Percentiles rank a stretch among this genome's conserved stretches.
These are phyloP conservation scores for Dioscorea dumetorum DNA, from an alignment of 106 monocot genomes.

Conservation along the genomic window DNA sequence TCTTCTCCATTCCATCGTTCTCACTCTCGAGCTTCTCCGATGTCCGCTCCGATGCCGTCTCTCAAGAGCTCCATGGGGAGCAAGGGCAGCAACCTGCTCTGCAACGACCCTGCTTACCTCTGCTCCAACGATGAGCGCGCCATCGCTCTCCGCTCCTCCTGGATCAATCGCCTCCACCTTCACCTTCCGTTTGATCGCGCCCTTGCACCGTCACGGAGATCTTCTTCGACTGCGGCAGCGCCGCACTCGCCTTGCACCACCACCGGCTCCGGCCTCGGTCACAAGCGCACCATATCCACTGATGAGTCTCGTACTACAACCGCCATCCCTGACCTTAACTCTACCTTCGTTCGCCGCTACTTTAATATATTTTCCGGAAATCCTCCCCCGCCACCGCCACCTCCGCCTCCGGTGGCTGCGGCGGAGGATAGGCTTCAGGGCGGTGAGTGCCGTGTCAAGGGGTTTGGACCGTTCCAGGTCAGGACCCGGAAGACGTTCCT, in stretches of 20 bases:
- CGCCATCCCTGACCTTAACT: neutral
- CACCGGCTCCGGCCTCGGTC: neutral
- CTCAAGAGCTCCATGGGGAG: conserved; percentile 25
- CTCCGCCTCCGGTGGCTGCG: neutral
- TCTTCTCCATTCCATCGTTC: neutral
- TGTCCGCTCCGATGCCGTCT: neutral
- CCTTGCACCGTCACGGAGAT: neutral
- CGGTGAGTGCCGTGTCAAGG: no score
- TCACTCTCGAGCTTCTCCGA: neutral
- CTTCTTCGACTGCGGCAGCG: no score
- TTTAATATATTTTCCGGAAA: neutral
- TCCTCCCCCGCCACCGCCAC: neutral
- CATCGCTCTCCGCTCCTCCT: conserved; percentile 16
- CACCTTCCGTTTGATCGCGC: neutral
- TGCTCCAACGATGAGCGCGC: neutral
- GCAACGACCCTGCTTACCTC: neutral
- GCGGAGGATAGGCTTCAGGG: no score
- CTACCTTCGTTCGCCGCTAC: neutral
- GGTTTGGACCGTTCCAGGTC: no score
- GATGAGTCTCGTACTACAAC: conserved; percentile 26
- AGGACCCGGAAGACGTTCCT: no score
- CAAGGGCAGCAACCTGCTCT: conserved; percentile 12
- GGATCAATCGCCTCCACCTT: conserved; percentile 31
- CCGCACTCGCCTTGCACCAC: neutral
- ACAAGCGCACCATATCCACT: conserved; percentile 8